A percentile compares a stretch with the other conserved stretches of the same genome.
phyloP scores from a whole-genome alignment of 2,329 filamentous ascomycete species.

The Microsporum audouinii region DNA sequence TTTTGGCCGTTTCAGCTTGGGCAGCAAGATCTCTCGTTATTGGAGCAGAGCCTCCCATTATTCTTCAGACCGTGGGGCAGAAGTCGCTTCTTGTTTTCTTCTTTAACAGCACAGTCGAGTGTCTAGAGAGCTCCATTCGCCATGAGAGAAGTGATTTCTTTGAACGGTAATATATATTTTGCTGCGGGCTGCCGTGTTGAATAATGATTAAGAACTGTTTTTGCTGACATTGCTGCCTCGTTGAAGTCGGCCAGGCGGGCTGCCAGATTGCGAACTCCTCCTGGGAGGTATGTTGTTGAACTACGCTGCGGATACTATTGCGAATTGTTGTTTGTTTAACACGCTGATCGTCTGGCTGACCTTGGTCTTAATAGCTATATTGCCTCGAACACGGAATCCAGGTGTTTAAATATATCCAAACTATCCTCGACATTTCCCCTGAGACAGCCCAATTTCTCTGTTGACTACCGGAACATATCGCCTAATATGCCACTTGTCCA shows the following conservation, averaged over 20 bases:
- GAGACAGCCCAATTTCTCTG: neutral
- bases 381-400: constrained; percentile 99
- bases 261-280: constrained; percentile 99
- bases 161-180: constrained; percentile 63
- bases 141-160: constrained; percentile 99
- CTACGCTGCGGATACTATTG: neutral
- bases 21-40: neutral
- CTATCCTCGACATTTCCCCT: constrained; percentile 4
- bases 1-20: neutral
- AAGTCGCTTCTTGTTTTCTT: neutral
- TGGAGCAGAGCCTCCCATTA: neutral
- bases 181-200: constrained; percentile 36
- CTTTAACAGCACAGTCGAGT: neutral
- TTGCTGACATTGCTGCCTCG: constrained; percentile 10
- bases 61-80: neutral
- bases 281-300: constrained; percentile 70
- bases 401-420: constrained; percentile 46
- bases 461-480: neutral
- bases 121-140: neutral
- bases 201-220: constrained; percentile 35
- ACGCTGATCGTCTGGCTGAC: constrained; percentile 22
- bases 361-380: constrained; percentile 62
- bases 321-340: constrained; percentile 18
- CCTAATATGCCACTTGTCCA: neutral
- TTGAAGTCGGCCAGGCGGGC: constrained; percentile 93